Evolutionary conservation across 225 moss, liverwort and hornwort species (phyloP).

Genomic region (Lunularia cruciata): DNA sequence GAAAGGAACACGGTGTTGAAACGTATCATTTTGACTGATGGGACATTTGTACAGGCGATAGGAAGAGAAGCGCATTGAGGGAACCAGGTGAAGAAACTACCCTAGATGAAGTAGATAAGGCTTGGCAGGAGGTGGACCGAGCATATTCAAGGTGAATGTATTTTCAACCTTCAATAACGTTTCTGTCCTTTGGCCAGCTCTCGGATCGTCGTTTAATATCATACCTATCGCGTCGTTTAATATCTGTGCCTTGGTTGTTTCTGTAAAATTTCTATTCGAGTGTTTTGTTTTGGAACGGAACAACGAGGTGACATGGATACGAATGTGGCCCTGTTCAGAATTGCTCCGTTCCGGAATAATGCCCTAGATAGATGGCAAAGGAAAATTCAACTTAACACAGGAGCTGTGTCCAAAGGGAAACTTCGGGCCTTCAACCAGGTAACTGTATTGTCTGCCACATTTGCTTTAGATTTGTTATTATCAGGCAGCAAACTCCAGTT

Average conservation of each 20-base stretch:
- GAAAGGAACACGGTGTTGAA: too few species aligned
- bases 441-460: neutral
- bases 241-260: too few species aligned
- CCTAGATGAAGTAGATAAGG: conserved; percentile 22
- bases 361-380: conserved; percentile 49
- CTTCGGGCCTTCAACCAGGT: conserved; percentile 48
- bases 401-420: conserved; percentile 32
- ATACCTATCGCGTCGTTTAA: too few species aligned
- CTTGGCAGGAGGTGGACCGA: conserved; percentile 36
- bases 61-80: conserved; percentile 32
- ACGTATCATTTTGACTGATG: too few species aligned
- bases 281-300: neutral
- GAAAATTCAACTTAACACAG: conserved; percentile 43
- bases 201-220: too few species aligned
- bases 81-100: conserved; percentile 11
- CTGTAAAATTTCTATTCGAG: too few species aligned
- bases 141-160: conserved; percentile 25
- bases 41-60: conserved; percentile 25
- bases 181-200: too few species aligned
- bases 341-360: conserved; percentile 37
- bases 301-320: neutral
- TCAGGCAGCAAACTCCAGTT: too few species aligned
- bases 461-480: too few species aligned
- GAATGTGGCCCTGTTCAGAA: neutral
- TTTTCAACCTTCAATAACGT: neutral